phyloP scores from a whole-genome alignment of 1,284 basidiomycete species.

The Moesziomyces parantarcticus region DNA sequence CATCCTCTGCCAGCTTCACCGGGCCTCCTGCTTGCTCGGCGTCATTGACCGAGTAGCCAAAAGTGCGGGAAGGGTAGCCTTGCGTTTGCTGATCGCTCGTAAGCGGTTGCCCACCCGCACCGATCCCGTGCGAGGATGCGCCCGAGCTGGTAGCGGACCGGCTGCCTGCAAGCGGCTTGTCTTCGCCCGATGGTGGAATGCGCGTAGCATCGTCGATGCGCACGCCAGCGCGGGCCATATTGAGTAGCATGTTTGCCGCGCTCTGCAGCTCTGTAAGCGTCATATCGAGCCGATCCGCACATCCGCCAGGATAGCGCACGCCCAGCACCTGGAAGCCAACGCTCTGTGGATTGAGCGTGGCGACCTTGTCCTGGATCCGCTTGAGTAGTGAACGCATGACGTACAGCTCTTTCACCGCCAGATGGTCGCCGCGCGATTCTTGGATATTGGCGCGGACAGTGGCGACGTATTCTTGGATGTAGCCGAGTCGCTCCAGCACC shows the following conservation, averaged over 20 bases:
- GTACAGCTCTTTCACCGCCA: slow-evolving; percentile 42
- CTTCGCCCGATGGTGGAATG: slow-evolving; percentile 29
- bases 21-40: neutral
- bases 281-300: slow-evolving; percentile 37
- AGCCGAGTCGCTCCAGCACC: slow-evolving; percentile 40
- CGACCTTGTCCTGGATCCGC: slow-evolving; percentile 40
- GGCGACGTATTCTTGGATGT: slow-evolving; percentile 44
- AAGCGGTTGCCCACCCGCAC: neutral
- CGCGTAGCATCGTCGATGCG: slow-evolving; percentile 41
- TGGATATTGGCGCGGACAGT: slow-evolving; percentile 39
- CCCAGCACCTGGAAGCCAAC: slow-evolving; percentile 39
- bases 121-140: slow-evolving; percentile 2
- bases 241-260: slow-evolving; percentile 38
- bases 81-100: slow-evolving; percentile 5
- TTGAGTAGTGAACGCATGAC: slow-evolving; percentile 47
- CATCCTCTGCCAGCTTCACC: neutral
- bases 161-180: slow-evolving; percentile 12
- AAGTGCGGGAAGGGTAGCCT: slow-evolving; percentile 2
- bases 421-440: slow-evolving; percentile 45
- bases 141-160: slow-evolving; percentile 20
- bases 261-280: slow-evolving; percentile 41
- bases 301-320: slow-evolving; percentile 36
- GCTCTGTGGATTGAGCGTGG: slow-evolving; percentile 37
- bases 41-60: neutral
- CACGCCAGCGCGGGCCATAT: slow-evolving; percentile 42